phyloP scores from a whole-genome alignment of 1,139 yeast genomes.

The Blastobotrys buckinghamii region DNA sequence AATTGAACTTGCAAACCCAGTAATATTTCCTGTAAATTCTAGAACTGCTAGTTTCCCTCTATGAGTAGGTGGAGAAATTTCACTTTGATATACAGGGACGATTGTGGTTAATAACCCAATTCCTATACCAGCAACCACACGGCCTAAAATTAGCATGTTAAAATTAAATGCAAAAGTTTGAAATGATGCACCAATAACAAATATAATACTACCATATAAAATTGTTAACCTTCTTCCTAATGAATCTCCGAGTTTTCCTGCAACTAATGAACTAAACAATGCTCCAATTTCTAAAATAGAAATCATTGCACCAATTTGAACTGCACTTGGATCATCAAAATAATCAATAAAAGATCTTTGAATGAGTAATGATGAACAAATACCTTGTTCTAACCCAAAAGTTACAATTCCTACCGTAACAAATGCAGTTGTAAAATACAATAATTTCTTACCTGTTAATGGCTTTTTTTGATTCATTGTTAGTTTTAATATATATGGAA shows the following conservation, averaged over 20 bases:
- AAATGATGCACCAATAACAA: constrained; percentile 72
- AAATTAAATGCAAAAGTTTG: constrained; percentile 57
- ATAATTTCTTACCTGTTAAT: constrained; percentile 34
- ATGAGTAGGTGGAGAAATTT: constrained; percentile 82
- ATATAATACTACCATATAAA: constrained; percentile 72
- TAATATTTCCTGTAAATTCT: constrained; percentile 85
- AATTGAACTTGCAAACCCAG: constrained; percentile 80
- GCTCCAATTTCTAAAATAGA: constrained; percentile 88
- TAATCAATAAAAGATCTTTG: constrained; percentile 68
- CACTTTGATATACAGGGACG: constrained; percentile 92
- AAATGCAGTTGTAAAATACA: constrained; percentile 72
- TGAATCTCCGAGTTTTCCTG: constrained; percentile 73
- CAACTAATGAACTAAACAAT: constrained; percentile 63
- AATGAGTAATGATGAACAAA: constrained; percentile 71
- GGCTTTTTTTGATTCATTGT: constrained; percentile 10
- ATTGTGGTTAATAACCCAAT: constrained; percentile 89
- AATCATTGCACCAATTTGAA: constrained; percentile 71
- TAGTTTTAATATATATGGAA: not conserved
- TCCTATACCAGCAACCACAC: constrained; percentile 80
- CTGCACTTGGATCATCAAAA: constrained; percentile 65
- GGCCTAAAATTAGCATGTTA: constrained; percentile 55
- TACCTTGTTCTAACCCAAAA: constrained; percentile 91
- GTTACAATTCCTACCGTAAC: constrained; percentile 79
- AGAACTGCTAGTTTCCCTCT: constrained; percentile 87
- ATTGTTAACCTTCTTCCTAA: constrained; percentile 80